Evolutionary conservation across 2,329 filamentous ascomycete species (phyloP).

Genomic region (Conoideocrella luteorostrata): DNA sequence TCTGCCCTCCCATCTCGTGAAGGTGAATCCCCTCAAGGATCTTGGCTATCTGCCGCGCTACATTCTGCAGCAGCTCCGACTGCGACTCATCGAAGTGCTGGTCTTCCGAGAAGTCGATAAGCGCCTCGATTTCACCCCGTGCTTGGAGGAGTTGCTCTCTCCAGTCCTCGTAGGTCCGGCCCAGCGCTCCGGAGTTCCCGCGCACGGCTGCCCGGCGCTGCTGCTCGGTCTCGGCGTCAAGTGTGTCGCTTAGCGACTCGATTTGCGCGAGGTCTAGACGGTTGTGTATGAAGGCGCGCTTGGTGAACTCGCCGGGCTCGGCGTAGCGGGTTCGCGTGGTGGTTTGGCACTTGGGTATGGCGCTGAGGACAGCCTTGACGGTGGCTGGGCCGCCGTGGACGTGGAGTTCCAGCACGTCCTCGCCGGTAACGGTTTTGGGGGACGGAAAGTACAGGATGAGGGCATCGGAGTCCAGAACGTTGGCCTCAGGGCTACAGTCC

Average conservation of each 20-base stretch:
- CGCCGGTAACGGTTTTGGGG: conserved; percentile 81
- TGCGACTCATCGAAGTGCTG: conserved; percentile 94
- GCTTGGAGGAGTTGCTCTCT: conserved; percentile 69
- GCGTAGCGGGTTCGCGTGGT: conserved; percentile 64
- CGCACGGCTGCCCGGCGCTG: conserved; percentile 82
- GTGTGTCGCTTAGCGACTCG: conserved; percentile 56
- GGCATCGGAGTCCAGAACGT: conserved; percentile 68
- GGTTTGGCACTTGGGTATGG: conserved; percentile 54
- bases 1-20: conserved; percentile 71
- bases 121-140: conserved; percentile 83
- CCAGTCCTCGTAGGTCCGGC: conserved; percentile 77
- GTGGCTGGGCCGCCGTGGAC: conserved; percentile 90
- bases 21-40: conserved; percentile 58
- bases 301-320: conserved; percentile 92
- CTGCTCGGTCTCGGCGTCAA: conserved; percentile 77
- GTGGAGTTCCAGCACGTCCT: conserved; percentile 87
- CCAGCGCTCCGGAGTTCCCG: conserved; percentile 64
- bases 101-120: conserved; percentile 97
- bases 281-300: conserved; percentile 81
- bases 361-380: conserved; percentile 75
- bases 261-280: conserved; percentile 82
- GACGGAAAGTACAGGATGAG: conserved; percentile 76
- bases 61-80: conserved; percentile 60
- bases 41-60: conserved; percentile 55
- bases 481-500: conserved; percentile 5